Conservation (phyloP, 2,329 filamentous ascomycete genomes). For the Endocalyx cinctus region DNA sequence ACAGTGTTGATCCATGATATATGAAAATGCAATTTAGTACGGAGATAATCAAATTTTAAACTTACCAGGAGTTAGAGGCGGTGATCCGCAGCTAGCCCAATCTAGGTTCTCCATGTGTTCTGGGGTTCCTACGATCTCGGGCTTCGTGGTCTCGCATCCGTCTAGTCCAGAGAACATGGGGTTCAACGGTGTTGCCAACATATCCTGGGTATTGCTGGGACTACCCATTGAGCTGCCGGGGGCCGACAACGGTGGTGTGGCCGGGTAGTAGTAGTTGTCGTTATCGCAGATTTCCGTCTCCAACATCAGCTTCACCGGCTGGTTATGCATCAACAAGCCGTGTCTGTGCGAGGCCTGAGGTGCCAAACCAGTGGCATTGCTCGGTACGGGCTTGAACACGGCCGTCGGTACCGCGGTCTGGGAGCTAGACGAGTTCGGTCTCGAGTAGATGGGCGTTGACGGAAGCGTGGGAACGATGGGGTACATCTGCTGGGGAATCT, state of each 20-base stretch:
- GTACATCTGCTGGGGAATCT: conserved; percentile 48
- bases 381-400: conserved; percentile 53
- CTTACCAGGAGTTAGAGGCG: conserved; percentile 88
- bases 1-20: too few species aligned
- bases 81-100: conserved; percentile 73
- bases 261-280: conserved; percentile 68
- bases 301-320: conserved; percentile 51
- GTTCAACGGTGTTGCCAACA: conserved; percentile 79
- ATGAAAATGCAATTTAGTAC: background rate
- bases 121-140: conserved; percentile 64
- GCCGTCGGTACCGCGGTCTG: conserved; percentile 47
- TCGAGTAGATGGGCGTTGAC: conserved; percentile 59
- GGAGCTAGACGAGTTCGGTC: conserved; percentile 62
- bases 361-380: conserved; percentile 68
- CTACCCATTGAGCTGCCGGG: conserved; percentile 83
- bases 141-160: conserved; percentile 62
- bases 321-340: conserved; percentile 46
- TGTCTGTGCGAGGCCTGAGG: conserved; percentile 75
- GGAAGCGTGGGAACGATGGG: conserved; percentile 54
- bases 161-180: conserved; percentile 72
- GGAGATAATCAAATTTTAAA: conserved; percentile 21
- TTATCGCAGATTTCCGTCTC: conserved; percentile 68
- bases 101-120: conserved; percentile 71
- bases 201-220: conserved; percentile 66
- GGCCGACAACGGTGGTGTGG: conserved; percentile 81